A percentile compares a stretch with the other conserved stretches of the same genome.
These are phyloP conservation scores for Cymodocea nodosa DNA, from an alignment of 116 monocot species.

Conservation along the genomic window DNA sequence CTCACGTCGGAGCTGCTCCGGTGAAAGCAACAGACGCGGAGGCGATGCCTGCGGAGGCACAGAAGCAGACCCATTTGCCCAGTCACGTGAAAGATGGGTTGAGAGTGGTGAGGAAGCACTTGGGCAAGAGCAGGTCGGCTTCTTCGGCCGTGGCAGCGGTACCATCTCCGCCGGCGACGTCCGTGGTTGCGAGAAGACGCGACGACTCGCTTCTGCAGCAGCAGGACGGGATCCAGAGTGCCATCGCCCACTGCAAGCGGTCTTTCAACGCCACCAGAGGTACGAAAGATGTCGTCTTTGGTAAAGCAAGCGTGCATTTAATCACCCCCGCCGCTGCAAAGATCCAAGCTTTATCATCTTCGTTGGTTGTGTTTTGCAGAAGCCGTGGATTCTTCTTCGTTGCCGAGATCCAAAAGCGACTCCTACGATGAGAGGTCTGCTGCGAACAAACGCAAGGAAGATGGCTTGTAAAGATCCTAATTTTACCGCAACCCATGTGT, in stretches of 20 bases:
- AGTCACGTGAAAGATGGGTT: constrained; percentile 13
- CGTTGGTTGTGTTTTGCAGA: neutral
- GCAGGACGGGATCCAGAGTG: constrained; percentile 57
- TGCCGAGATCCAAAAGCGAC: constrained; percentile 3
- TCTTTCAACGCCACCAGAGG: constrained; percentile 24
- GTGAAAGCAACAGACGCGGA: neutral
- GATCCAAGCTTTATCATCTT: neutral
- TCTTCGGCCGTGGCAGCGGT: constrained; percentile 21
- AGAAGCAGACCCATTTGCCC: neutral
- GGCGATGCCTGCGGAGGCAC: neutral
- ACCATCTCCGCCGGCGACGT: constrained; percentile 2
- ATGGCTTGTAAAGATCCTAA: neutral
- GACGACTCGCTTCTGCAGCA: constrained; percentile 42
- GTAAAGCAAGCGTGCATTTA: neutral
- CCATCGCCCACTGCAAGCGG: constrained; percentile 60
- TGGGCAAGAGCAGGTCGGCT: constrained; percentile 33
- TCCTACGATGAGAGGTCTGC: constrained; percentile 4
- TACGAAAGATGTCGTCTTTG: neutral
- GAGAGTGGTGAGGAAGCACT: constrained; percentile 17
- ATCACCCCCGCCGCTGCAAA: neutral
- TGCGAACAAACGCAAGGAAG: neutral
- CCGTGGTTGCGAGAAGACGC: constrained; percentile 9
- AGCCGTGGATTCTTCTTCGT: neutral
- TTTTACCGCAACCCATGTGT: no score
- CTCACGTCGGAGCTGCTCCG: neutral